Conservation (phyloP, 2,329 filamentous ascomycete species). For the Pseudogymnoascus sp. region DNA sequence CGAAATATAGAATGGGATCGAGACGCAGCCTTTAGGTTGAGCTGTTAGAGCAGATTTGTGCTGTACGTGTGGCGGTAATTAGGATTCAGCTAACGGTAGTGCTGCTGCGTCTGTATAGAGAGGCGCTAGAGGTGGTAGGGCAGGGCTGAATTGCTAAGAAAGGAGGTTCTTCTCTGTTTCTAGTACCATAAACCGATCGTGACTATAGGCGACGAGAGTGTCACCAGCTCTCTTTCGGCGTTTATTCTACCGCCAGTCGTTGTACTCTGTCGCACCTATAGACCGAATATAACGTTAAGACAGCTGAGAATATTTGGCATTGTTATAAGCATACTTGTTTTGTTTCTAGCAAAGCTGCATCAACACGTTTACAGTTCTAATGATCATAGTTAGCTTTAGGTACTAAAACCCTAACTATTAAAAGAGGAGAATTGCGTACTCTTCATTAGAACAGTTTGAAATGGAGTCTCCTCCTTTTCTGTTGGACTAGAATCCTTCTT, state of each 20-base stretch:
- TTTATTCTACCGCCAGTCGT: neutral
- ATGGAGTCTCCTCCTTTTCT: neutral
- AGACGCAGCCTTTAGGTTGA: neutral
- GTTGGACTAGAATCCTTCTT: slow-evolving; percentile 13
- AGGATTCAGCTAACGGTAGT: neutral
- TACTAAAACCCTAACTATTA: neutral
- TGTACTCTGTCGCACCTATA: neutral
- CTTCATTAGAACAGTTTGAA: neutral
- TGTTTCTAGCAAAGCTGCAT: slow-evolving; percentile 16
- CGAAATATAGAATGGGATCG: neutral
- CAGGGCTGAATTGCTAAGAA: neutral
- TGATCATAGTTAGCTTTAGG: neutral
- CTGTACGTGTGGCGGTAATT: neutral
- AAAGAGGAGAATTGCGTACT: neutral
- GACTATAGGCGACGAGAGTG: neutral
- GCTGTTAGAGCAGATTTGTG: neutral
- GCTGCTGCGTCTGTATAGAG: neutral
- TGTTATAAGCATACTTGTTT: slow-evolving; percentile 14
- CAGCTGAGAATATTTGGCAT: slow-evolving; percentile 8
- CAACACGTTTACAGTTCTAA: slow-evolving; percentile 13
- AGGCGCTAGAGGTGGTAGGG: neutral
- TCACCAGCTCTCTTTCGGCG: neutral
- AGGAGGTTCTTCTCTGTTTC: neutral
- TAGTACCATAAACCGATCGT: neutral
- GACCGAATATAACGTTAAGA: neutral